Conservation (phyloP, 1,284 basidiomycete genomes). For the Ustilago bromivora region DNA sequence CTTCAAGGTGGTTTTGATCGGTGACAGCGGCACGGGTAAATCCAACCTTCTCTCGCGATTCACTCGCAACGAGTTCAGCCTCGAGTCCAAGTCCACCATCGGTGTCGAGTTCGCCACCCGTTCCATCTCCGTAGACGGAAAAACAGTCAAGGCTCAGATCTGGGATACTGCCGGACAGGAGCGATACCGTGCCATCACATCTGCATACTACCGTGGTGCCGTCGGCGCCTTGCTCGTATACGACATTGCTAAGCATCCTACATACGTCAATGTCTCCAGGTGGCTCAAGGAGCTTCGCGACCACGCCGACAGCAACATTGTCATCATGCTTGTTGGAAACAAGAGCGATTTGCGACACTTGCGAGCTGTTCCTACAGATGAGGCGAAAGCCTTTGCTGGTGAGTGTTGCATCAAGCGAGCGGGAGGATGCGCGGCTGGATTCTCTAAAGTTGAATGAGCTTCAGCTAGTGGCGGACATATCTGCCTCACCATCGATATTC, state of each 20-base stretch:
- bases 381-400: slow-evolving; percentile 69
- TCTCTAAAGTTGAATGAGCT: background rate
- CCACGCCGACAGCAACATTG: slow-evolving; percentile 72
- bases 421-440: background rate
- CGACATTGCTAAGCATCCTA: slow-evolving; percentile 80
- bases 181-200: slow-evolving; percentile 98
- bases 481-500: no score
- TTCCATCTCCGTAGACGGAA: slow-evolving; percentile 92
- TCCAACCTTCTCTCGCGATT: slow-evolving; percentile 76
- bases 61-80: slow-evolving; percentile 99
- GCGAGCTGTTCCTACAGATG: slow-evolving; percentile 91
- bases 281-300: slow-evolving; percentile 97
- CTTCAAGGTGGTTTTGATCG: slow-evolving; percentile 82
- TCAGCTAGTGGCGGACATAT: background rate
- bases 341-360: slow-evolving; percentile 99
- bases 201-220: slow-evolving; percentile 94
- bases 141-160: slow-evolving; percentile 98
- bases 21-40: slow-evolving; percentile 99
- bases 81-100: slow-evolving; percentile 94
- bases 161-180: slow-evolving; percentile 99
- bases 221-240: slow-evolving; percentile 76
- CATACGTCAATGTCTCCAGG: slow-evolving; percentile 93
- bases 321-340: slow-evolving; percentile 74
- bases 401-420: slow-evolving; percentile 16
- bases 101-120: slow-evolving; percentile 99